Base-by-base conservation (phyloP, 768 basidiomycete species). In the Lactifluus rugatus region DNA sequence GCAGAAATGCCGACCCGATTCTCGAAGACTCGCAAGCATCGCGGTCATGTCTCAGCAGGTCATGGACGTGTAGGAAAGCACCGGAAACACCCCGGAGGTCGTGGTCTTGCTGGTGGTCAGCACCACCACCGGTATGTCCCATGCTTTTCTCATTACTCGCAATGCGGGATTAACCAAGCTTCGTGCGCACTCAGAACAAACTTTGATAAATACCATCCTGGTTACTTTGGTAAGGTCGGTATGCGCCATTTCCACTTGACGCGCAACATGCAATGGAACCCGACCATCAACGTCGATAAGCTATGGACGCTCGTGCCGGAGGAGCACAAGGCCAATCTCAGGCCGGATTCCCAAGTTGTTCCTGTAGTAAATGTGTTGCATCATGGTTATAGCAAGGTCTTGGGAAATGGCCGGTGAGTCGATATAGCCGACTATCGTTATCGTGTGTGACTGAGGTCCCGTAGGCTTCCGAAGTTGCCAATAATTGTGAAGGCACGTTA, bases 201-300 rank as follows among this genome's bases (percentile, higher is more conserved):
- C 80, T 90, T 95, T 71, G 93, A 95, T 76, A 95, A 95, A 78
- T 97, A 93, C 87, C 94, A 97, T 78, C 93, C 93, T 74, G 94
- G 94, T 89, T 97, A 97, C 92, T 98, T 95, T 74, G 94, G 94
- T 81, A 97, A 97, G 78, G 92, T 95, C 73, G 96, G 96, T 91
- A 99, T 99, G 95, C 85, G 96, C 72, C 86, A 87, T 75, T 99
- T 88, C 89, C 96, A 99, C 74, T 75, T 93, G 63, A 93, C 89
- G 56, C 86, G 85, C 75, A 96, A 96, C 75, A 74, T 80, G 66
- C 79, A 84, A 75, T 96, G 92, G 93, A 83, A 87, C 63, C 93
- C 95, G 19, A 88, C 87, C 71, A 90, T 99, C 86, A 99, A 99
- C 78, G 85, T 98, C 73, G 96, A 98, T 82, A 94, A 94, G 78